These are phyloP conservation scores for Aspergillus neoniger DNA, from an alignment of 2,329 filamentous ascomycete genomes.

Conservation along the genomic window DNA sequence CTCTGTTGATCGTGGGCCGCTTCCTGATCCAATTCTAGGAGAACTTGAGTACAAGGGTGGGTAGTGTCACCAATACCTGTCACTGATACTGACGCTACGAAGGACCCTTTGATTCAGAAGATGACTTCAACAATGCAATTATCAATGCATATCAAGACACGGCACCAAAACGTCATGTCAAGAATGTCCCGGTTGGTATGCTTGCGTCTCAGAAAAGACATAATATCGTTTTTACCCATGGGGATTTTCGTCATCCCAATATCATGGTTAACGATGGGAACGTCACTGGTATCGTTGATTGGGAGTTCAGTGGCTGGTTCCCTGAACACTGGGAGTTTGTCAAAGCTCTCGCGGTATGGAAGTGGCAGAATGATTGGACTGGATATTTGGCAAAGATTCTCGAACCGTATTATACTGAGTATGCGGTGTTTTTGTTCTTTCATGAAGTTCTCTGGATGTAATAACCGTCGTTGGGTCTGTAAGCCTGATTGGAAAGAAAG, in stretches of 20 bases:
- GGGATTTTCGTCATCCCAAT: not conserved
- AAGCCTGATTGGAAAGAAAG: too few relatives aligned
- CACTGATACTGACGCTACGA: not conserved
- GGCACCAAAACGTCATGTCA: slow-evolving; percentile 20
- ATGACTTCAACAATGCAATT: slow-evolving; percentile 28
- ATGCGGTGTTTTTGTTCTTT: not conserved
- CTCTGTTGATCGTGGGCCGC: slow-evolving; percentile 16
- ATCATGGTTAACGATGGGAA: not conserved
- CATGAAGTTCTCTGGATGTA: not conserved
- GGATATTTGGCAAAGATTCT: not conserved
- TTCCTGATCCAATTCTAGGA: slow-evolving; percentile 18
- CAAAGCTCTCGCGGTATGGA: not conserved
- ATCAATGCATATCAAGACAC: slow-evolving; percentile 22
- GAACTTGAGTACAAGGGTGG: slow-evolving; percentile 8
- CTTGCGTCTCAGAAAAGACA: slow-evolving; percentile 20
- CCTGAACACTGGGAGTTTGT: not conserved
- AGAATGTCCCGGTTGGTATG: slow-evolving; percentile 16
- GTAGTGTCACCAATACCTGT: not conserved
- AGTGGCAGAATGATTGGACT: not conserved
- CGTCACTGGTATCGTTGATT: not conserved
- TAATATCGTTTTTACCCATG: slow-evolving; percentile 21
- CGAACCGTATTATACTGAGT: not conserved
- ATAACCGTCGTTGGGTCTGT: too few relatives aligned
- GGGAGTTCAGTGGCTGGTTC: not conserved
- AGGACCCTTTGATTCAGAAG: slow-evolving; percentile 30